These are phyloP conservation scores for Sordariomycetes sp. DNA, from an alignment of 2,329 filamentous ascomycete genomes.

Conservation along the genomic window DNA sequence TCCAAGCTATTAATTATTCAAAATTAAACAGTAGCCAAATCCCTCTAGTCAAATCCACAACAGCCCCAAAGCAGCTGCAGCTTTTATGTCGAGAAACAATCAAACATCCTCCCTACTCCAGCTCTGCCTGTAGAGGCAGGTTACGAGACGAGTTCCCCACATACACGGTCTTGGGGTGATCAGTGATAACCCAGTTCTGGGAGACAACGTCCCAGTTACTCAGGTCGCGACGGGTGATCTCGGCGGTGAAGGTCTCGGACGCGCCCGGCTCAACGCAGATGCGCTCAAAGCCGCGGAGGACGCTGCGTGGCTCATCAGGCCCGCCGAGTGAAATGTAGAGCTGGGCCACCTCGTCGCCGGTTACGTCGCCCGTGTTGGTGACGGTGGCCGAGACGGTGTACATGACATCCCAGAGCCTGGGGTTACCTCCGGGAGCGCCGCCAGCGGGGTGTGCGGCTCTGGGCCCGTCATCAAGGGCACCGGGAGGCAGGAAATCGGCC, in stretches of 20 bases:
- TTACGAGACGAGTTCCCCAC: constrained; percentile 46
- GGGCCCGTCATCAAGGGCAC: constrained; percentile 41
- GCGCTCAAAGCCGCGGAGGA: constrained; percentile 74
- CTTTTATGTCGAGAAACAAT: too few species aligned
- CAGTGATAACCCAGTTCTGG: constrained; percentile 75
- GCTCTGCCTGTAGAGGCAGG: constrained; percentile 27
- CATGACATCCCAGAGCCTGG: constrained; percentile 54
- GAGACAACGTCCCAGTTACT: constrained; percentile 71
- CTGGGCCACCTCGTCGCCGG: constrained; percentile 64
- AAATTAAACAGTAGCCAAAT: too few species aligned
- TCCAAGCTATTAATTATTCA: too few species aligned
- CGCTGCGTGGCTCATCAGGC: constrained; percentile 52
- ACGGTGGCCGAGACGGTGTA: constrained; percentile 61
- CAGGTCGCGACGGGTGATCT: constrained; percentile 68
- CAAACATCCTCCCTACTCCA: not conserved
- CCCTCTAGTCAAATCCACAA: too few species aligned
- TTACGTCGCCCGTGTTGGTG: constrained; percentile 56
- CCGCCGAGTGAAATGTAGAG: constrained; percentile 76
- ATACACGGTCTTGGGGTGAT: constrained; percentile 40
- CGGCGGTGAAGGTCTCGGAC: constrained; percentile 53
- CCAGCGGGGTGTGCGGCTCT: constrained; percentile 41
- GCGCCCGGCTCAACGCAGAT: constrained; percentile 58
- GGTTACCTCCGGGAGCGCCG: constrained; percentile 53
- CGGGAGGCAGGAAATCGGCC: constrained; percentile 48
- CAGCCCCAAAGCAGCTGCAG: too few species aligned